Evolutionary conservation across 192 early-diverging fungal genomes (phyloP).

Genomic region (Podila clonocystis): DNA sequence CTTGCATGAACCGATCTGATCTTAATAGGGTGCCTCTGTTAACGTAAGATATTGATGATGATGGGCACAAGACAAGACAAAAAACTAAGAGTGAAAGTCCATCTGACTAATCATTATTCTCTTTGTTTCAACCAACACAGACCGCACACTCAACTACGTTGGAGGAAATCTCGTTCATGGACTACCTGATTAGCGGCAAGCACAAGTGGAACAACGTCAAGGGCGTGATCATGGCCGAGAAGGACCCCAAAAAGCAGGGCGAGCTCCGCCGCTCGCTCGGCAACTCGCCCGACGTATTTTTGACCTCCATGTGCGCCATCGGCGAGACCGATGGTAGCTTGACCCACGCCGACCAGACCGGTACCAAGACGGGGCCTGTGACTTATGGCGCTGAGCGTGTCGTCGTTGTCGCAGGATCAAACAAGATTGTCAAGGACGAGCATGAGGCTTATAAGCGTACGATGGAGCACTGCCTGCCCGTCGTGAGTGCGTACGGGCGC

Average conservation of each 20-base stretch:
- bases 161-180: constrained; percentile 36
- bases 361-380: constrained; percentile 36
- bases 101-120: background rate
- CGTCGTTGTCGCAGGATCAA: constrained; percentile 33
- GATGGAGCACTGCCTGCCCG: constrained; percentile 13
- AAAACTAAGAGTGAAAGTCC: background rate
- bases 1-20: too few relatives aligned
- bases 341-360: constrained; percentile 17
- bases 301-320: constrained; percentile 33
- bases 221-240: constrained; percentile 22
- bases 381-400: constrained; percentile 15
- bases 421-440: constrained; percentile 51
- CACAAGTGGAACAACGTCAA: constrained; percentile 33
- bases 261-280: constrained; percentile 28
- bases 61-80: too few relatives aligned
- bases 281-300: constrained; percentile 32
- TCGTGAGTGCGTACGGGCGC: constrained; percentile 24
- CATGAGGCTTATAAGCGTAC: constrained; percentile 19
- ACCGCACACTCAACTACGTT: constrained; percentile 39
- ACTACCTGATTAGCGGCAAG: constrained; percentile 23
- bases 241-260: constrained; percentile 23
- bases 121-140: background rate
- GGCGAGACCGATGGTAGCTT: constrained; percentile 27
- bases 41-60: too few relatives aligned
- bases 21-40: too few relatives aligned